Base-by-base conservation (phyloP, 257 asterid species). In the Thymus quinquecostatus region DNA sequence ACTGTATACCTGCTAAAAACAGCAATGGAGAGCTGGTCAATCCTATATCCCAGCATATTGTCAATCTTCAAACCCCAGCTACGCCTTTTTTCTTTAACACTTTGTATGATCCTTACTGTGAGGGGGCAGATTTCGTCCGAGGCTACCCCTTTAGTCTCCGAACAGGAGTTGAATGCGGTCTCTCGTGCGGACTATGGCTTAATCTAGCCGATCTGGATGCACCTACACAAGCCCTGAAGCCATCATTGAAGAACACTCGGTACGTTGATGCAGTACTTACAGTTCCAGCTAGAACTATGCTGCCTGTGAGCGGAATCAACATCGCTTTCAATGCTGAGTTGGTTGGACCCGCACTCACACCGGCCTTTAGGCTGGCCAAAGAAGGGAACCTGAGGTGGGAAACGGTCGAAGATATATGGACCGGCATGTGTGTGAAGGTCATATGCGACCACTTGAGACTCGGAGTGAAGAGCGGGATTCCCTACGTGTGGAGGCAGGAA, bases 91-190 rank as follows among this genome's bases (percentile, higher is more conserved):
- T 92, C 96, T 92, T 92, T 59, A 92, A 89, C 70, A 92, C 98
- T 3, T 88, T 92, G 14, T 92, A 92, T 49, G 98, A 89, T 71
- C 98, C 98, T 50, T 92, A 43, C 60, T 75, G 88, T 30, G 73
- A 92, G 73, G 98, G 98, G 49, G 41, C 96, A 2, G 97, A 93
- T 80, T 93, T 93, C 72, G 98, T 90, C 60, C 90, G 98, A 33
- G 98, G 98, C 40, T 93, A 93, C 73, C 98, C 98, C 2, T 93
- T 93, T 77, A 93, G 98, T 86, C 72, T 93, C 83, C 78, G 98
- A 43, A 84, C 57, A 43, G 98, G 98, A 64, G 98, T 93, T 21
- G 71, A 86, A 5, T 90, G 97, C 40, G 95, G 94, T n/a, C 81
- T 90, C 21, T 93, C 98, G 8, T 88, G 96, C 64, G 98, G 98